Evolutionary conservation across 768 basidiomycete species (phyloP), one percentile per base, ranked within the genome.

Genomic region (Kwoniella dendrophila): DNA sequence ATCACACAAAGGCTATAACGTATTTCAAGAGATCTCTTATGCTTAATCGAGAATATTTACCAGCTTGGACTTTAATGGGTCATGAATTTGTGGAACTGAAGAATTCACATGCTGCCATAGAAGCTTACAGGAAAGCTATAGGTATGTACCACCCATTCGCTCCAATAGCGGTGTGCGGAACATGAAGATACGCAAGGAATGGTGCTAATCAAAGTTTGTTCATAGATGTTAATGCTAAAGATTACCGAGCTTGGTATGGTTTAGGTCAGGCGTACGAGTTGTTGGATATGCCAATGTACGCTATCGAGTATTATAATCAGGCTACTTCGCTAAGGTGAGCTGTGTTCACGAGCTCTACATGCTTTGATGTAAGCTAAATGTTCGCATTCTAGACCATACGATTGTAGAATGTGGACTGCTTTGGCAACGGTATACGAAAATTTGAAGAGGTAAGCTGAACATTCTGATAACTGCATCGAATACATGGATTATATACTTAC

Each of bases 71-170:
- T 3, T 81, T 99, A 66, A 93, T 99, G 92, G 96, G 96, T 1
- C 96, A 99, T 73, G 96, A 98, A 80, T 97, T 90, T 71, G 90
- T 99, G 44, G 96, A 99, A 81, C 88, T 96, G 88, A 98, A 98
- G 81, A 98, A 99, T 78, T 92, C 92, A 4, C 94, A 98, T 82
- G 96, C 96, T 1, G 95, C 96, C 16, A 96, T 98, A 57, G 96
- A 98, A 80, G 90, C 93, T 10, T 99, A 98, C 79, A 86, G 96
- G 56, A 85, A 93, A 74, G 96, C 96, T 54, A 87, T 98, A 63
- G 92, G 94, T 92, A 79, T 58, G 88, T 80, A 20, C 20, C 41
- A 14, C 44, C 18, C 36, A 44, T 40, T 20, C 30, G 34, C 8
- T 53, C 14, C 11, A 2, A 18, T 53, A n/a, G n/a, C n/a, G n/a